Base-by-base conservation (phyloP, 257 asterid species). In the Solanum clarkiae region DNA sequence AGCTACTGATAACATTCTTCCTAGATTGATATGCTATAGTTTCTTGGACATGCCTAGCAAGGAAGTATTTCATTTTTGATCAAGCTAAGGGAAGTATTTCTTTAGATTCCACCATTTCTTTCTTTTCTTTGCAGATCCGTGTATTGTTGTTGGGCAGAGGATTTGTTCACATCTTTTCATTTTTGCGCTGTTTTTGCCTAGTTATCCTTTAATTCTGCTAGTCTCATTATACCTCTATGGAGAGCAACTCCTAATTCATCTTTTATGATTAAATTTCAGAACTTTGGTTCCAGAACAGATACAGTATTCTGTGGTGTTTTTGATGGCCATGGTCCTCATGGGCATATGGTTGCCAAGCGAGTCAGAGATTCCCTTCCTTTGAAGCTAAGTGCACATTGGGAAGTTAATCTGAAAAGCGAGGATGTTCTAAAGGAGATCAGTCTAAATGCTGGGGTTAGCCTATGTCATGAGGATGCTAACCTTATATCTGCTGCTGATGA, bases 241-340 rank as follows among this genome's bases (percentile, higher is more conserved):
- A 54, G 81, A 12, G 22, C 8, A 36, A 17, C 54, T 60, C n/a
- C 84, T 88, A 72, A 87, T 84, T 71, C 69, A 40, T 40, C 72
- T 83, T 49, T 53, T 87, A 82, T 82, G 20, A 79, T 88, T 88
- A 80, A 69, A 86, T 55, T 91, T 68, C 95, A 96, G 99, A 96
- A 96, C 88, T 96, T 96, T 84, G 98, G 95, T 72, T 91, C 95
- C 72, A 94, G 98, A 91, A 89, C 90, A 44, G 99, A 94, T 90
- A 93, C 97, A 0, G 92, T 96, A 70, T 93, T 96, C 91, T 96
- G 99, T 88, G 98, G 99, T 72, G 96, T 96, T 49, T 96, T 96
- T 86, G 98, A 93, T 86, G 99, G 98, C 12, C 98, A 96, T 13
- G 99, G 98, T 66, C 99, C 99, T 22, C 90, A 91, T 6, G 98